Percentiles rank a stretch among this genome's conserved stretches.
Conservation (phyloP, 169 alveolate genomes). For the Plasmodium gallinaceum region DNA sequence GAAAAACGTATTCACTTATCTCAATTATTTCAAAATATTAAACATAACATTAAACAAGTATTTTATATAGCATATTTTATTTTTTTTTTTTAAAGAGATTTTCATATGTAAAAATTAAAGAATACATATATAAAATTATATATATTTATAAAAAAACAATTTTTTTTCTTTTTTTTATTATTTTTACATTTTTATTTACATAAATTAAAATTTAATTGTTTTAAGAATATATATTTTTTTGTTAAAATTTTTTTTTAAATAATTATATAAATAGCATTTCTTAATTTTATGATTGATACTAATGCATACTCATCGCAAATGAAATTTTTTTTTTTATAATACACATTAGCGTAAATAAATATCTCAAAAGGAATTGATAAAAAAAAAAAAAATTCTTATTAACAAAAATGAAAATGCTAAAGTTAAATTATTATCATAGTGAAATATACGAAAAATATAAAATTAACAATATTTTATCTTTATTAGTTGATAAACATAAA, state of each 20-base stretch:
- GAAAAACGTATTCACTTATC: no score
- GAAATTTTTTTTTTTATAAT: background rate
- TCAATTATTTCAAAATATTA: no score
- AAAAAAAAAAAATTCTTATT: background rate
- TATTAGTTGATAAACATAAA: conserved; percentile 57
- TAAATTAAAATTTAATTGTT: no score
- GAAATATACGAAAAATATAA: conserved; percentile 71
- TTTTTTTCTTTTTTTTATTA: conserved; percentile 17
- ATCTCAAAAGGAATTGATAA: background rate
- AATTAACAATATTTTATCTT: conserved; percentile 44
- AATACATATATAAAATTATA: background rate
- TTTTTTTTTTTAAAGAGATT: no score
- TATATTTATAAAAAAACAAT: conserved; percentile 1
- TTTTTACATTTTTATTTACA: background rate
- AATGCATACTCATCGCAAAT: background rate
- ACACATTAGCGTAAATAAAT: background rate
- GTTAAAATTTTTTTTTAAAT: background rate
- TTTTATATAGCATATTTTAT: no score
- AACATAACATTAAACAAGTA: no score
- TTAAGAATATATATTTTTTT: background rate
- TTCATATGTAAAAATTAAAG: background rate
- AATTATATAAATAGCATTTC: background rate
- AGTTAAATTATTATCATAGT: conserved; percentile 67
- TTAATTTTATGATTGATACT: background rate
- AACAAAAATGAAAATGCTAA: conserved; percentile 47